Evolutionary conservation across 768 basidiomycete genomes (phyloP).

Genomic region (Leccinum subtestaceum): DNA sequence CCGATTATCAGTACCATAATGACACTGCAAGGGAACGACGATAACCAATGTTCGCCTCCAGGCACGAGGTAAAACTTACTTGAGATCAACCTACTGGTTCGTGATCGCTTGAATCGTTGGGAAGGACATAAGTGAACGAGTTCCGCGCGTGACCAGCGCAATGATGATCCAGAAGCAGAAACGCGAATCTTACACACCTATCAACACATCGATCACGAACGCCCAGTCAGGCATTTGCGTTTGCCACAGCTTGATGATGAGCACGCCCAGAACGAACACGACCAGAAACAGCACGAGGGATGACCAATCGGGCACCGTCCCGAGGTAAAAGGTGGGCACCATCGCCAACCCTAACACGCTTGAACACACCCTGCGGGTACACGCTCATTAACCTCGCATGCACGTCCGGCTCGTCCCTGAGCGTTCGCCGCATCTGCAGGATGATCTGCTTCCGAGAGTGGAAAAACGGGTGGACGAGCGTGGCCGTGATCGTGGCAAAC

Average conservation of each 20-base stretch:
- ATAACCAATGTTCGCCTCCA: slow-evolving; percentile 1
- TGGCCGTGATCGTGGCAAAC: slow-evolving; percentile 67
- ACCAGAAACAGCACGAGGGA: slow-evolving; percentile 67
- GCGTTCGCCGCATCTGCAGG: slow-evolving; percentile 62
- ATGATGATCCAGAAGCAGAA: too few species aligned
- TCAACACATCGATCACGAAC: slow-evolving; percentile 65
- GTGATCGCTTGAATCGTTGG: slow-evolving; percentile 68
- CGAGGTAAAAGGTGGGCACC: neutral
- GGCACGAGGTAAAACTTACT: slow-evolving; percentile 25
- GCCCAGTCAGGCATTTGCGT: slow-evolving; percentile 66
- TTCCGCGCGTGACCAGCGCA: neutral
- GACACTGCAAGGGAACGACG: slow-evolving; percentile 39
- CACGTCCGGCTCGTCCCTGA: slow-evolving; percentile 78
- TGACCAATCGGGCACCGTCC: slow-evolving; percentile 82
- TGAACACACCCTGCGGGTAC: slow-evolving; percentile 47
- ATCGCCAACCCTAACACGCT: neutral
- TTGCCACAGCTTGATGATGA: slow-evolving; percentile 73
- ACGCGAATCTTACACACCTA: slow-evolving; percentile 29
- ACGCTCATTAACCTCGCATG: slow-evolving; percentile 81
- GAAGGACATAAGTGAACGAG: slow-evolving; percentile 45
- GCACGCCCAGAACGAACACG: slow-evolving; percentile 67
- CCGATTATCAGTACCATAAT: slow-evolving; percentile 81
- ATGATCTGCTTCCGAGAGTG: slow-evolving; percentile 80
- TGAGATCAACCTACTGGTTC: slow-evolving; percentile 73
- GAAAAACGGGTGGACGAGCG: slow-evolving; percentile 38